Conservation (phyloP, 208 protist genomes). For the Leishmania turanica region DNA sequence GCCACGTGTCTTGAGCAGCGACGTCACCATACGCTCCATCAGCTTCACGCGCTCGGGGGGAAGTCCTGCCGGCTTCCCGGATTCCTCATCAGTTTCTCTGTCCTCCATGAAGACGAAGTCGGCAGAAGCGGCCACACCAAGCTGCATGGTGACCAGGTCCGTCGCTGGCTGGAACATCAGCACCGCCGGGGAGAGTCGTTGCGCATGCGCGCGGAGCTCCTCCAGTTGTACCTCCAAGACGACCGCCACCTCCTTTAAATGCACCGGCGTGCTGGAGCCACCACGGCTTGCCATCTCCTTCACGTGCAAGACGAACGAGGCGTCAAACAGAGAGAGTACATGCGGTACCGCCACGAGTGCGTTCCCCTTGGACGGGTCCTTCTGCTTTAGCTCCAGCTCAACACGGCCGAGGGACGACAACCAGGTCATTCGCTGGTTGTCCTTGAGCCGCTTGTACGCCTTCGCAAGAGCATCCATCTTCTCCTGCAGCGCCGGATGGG, state of each 20-base stretch:
- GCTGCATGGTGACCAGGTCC: constrained; percentile 43
- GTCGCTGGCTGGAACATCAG: constrained; percentile 34
- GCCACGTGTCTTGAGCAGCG: constrained; percentile 66
- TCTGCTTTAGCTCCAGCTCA: constrained; percentile 62
- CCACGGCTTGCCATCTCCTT: constrained; percentile 37
- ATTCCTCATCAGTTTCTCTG: constrained; percentile 35
- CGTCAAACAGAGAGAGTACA: constrained; percentile 67
- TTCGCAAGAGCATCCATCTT: constrained; percentile 61
- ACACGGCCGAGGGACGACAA: constrained; percentile 64
- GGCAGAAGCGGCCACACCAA: constrained; percentile 26
- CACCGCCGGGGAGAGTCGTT: constrained; percentile 29
- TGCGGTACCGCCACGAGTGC: constrained; percentile 41
- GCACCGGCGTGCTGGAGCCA: neutral
- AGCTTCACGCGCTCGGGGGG: constrained; percentile 68
- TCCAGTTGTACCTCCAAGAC: constrained; percentile 34
- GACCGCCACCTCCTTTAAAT: constrained; percentile 21
- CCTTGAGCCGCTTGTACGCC: constrained; percentile 61
- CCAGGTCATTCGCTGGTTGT: constrained; percentile 75
- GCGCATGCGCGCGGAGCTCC: constrained; percentile 32
- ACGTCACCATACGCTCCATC: constrained; percentile 63
- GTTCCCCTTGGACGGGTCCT: constrained; percentile 33
- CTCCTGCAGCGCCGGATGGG: constrained; percentile 57
- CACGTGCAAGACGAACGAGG: constrained; percentile 73
- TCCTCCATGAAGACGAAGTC: constrained; percentile 37
- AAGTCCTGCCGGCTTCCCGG: constrained; percentile 49